Evolutionary conservation across 768 basidiomycete genomes (phyloP), one percentile per base, ranked within the genome.

Genomic region (Pilatotrama ljubarskyi): DNA sequence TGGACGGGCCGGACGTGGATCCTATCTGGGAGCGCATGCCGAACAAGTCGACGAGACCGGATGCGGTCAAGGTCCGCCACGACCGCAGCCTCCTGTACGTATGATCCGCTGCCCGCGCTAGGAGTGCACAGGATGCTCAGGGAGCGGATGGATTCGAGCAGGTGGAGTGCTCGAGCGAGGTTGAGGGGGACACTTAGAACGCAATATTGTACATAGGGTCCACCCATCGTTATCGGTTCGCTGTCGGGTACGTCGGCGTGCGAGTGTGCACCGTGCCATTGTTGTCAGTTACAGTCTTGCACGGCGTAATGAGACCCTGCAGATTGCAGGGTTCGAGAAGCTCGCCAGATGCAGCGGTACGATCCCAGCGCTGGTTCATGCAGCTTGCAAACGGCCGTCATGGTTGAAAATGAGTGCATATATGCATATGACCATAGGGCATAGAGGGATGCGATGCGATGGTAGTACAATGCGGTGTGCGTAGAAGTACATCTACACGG

Each of bases 1-100:
- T 99, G 22, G 96, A 98, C 64, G 96, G 95, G 42, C 96, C 96
- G 0, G 95, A 98, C 69, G 93, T 99, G 6, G 96, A 98, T 67
- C 96, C 96, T 6, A 90, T 99, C 54, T 99, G 96, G 96, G 96
- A 98, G 73, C 70, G 73, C 35, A 88, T 90, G 86, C 77, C 90
- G 4, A 83, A 88, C 63, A 85, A 79, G 69, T 82, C 87, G 11
- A 86, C 75, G 48, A 71, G 69, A 2, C 18, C 76, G 0, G 84
- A 86, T 44, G 77, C 90, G 6, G 88, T 96, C 47, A 64, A 70
- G 20, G 84, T 96, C 32, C 82, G 83, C 66, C 95, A 96, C 65
- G 80, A 88, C 66, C 61, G 61, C 40, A 58, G 55, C 35, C 52
- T 63, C n/a, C 51, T 63, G n/a, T 63, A 63, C 40, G 56, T 63